Base-by-base conservation (phyloP, 129 eudicot species). In the Artemisia tridentata region DNA sequence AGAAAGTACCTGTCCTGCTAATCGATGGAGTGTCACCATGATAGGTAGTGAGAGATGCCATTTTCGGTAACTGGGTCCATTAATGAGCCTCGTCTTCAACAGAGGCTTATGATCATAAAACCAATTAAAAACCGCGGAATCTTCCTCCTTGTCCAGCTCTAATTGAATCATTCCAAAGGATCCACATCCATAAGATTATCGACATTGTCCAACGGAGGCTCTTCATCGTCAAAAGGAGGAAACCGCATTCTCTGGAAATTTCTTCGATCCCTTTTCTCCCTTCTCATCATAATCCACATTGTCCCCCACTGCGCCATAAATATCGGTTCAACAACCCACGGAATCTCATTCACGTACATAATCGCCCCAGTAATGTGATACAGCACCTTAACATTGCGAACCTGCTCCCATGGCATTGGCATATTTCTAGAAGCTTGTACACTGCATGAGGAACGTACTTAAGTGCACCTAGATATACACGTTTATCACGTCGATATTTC, bases 341-440 rank as follows among this genome's bases (percentile, higher is more conserved):
- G 99, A 53, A 90, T 95, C 81, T 95, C 99, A 76, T 95, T 95
- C 49, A 95, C 97, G 55, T 90, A 95, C 49, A 97, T 95, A 19
- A 95, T 95, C 45, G 99, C 99, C 48, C 99, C 99, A 49, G 97
- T 95, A 55, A 90, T 86, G 68, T 95, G 99, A 83, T 95, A 95
- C 3, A 95, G 81, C 59, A 95, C 87, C 77, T 95, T 95, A 67
- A 95, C 99, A 75, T 95, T 97, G 47, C 99, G 99, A 15, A 95
- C 99, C 93, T 95, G 99, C 49, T 93, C 99, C 99, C 99, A 93
- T 13, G 97, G 99, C 99, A 93, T 93, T 10, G 99, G 99, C 99
- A 93, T 93, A 77, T 93, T 93, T 93, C 99, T 59, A 90, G 82
- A 68, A 93, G 99, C 79, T 93, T 93, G 82, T 93, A 93, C 16